Percentiles rank a stretch among this genome's conserved stretches.
Conservation (phyloP, 2,329 filamentous ascomycete species). For the Parastagonospora nodorum region DNA sequence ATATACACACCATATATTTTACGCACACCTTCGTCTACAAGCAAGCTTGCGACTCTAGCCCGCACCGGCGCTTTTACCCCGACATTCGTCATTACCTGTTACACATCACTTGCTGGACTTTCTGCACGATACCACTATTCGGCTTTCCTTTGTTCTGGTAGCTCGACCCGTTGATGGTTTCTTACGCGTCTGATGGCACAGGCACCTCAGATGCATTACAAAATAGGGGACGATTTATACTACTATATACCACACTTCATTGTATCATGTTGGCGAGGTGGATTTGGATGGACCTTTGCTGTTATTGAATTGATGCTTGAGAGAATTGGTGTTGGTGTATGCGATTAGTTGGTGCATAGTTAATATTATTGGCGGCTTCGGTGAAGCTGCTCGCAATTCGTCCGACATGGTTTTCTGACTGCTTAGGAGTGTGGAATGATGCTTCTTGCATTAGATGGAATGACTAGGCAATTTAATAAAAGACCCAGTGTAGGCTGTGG, state of each 20-base stretch:
- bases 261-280: background rate
- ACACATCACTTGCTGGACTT: conserved; percentile 1
- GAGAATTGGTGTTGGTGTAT: background rate
- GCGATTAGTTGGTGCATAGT: background rate
- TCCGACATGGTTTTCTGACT: background rate
- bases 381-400: background rate
- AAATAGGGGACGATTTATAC: background rate
- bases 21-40: background rate
- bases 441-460: too few relatives aligned
- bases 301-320: background rate
- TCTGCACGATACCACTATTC: conserved; percentile 8
- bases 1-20: background rate
- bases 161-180: background rate
- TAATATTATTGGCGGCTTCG: background rate
- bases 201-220: background rate
- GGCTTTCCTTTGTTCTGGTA: conserved; percentile 2
- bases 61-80: background rate
- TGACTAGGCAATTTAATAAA: too few relatives aligned
- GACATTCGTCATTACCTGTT: background rate
- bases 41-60: background rate
- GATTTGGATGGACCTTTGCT: background rate
- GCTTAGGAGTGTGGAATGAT: too few relatives aligned
- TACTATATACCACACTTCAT: background rate
- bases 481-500: too few relatives aligned
- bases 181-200: background rate